These are phyloP conservation scores for Casuarina glauca DNA, from an alignment of 306 rosid species.

Conservation along the genomic window DNA sequence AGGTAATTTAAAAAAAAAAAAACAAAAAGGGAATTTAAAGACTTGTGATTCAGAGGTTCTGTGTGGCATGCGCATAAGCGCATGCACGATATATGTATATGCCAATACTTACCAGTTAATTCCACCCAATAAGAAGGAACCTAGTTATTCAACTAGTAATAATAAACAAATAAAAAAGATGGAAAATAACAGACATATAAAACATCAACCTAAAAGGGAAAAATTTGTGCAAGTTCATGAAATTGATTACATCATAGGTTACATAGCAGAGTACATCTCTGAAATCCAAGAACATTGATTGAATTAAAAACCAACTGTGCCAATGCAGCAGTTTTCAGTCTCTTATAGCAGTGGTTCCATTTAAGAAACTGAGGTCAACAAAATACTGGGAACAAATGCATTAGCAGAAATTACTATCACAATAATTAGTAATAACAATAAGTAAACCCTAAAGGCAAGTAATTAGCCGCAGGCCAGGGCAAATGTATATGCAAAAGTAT, in stretches of 20 bases:
- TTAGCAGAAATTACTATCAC: neutral
- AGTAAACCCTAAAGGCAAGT: neutral
- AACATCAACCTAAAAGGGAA: neutral
- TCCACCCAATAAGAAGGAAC: neutral
- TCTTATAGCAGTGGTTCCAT: neutral
- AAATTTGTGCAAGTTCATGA: neutral
- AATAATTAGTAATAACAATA: neutral
- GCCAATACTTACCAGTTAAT: neutral
- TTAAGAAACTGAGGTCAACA: neutral
- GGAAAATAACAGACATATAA: neutral
- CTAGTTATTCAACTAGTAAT: neutral
- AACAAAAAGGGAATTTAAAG: neutral
- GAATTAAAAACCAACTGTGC: neutral
- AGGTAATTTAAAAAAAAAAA: constrained; percentile 4
- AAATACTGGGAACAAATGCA: neutral
- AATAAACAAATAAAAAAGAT: neutral
- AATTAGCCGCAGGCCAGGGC: neutral
- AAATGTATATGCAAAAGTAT: neutral
- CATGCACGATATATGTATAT: constrained; percentile 9
- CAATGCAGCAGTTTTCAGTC: neutral
- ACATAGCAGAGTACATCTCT: too few relatives aligned
- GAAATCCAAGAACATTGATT: neutral
- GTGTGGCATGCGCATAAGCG: constrained; percentile 4
- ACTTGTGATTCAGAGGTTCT: neutral
- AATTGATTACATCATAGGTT: too few relatives aligned